Conservation (phyloP, 257 asterid species). For the Solanum ossicruentum region DNA sequence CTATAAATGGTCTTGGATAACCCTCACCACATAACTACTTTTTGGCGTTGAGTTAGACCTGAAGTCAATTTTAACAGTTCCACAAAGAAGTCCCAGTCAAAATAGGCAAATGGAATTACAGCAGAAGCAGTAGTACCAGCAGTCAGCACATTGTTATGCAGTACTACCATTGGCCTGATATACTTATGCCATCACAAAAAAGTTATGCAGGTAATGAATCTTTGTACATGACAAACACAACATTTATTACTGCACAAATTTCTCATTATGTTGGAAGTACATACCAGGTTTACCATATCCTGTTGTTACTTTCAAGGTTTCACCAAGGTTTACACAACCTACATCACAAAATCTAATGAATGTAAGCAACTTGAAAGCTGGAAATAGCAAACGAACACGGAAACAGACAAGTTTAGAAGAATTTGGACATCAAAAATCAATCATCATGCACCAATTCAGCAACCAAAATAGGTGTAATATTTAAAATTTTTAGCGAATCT, state of each 20-base stretch:
- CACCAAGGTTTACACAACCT: constrained; percentile 45
- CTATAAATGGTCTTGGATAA: neutral
- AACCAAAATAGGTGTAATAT: neutral
- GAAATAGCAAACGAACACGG: neutral
- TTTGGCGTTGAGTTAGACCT: neutral
- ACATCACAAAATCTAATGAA: neutral
- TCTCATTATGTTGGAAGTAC: neutral
- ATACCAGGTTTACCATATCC: constrained; percentile 30
- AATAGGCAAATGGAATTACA: neutral
- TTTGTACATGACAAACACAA: neutral
- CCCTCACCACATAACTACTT: neutral
- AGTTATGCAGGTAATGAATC: neutral
- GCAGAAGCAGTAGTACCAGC: neutral
- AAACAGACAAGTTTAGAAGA: neutral
- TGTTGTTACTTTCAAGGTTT: constrained; percentile 24
- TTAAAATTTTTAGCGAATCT: too few relatives aligned
- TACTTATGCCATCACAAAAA: neutral
- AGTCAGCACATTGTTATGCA: neutral
- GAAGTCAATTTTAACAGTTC: neutral
- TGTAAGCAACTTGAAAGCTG: neutral
- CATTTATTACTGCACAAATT: neutral
- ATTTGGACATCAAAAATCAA: neutral
- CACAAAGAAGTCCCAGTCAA: too few relatives aligned
- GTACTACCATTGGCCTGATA: neutral
- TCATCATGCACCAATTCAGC: neutral